Evolutionary conservation across 2,329 filamentous ascomycete species (phyloP), one percentile per base, ranked within the genome.

Genomic region (Simplicillium aogashimaense): DNA sequence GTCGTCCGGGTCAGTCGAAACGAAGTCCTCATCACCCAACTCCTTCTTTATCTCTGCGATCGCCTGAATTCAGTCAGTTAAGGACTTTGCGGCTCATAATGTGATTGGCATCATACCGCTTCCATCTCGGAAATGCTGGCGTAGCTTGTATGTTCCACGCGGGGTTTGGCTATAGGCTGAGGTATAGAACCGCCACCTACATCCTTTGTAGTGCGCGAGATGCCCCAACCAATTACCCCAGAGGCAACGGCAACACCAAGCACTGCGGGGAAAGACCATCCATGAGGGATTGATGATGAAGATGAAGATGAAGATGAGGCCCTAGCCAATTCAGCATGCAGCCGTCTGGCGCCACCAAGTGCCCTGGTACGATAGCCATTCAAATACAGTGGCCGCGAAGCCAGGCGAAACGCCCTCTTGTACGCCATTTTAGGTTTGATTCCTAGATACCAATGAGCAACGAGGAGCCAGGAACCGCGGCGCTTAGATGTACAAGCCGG

Each of bases 1-100:
- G 47, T 81, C 76, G 12, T 82, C 78, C 0, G 74, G 66, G 41
- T 82, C 78, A 0, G 66, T 78, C 9, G 75, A 81, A 31, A 82
- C 73, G 35, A 77, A 69, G 44, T 79, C 75, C 37, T 75, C 67
- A 13, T 64, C 51, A 36, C 58, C 56, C 41, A 69, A 53, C 49
- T 67, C 63, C 49, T 63, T 57, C 7, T 69, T 69, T 41, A 82
- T 80, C 46, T 76, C 69, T 34, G 57, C 51, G 35, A 80, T 58
- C 0, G 76, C 75, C 76, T 78, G 44, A 28, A 35, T 29, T 9
- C n/a, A 35, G 29, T 36, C 32, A 15, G 39, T 39, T 45, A 39
- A 35, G 33, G 14, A 35, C n/a, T 9, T 32, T 32, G 8, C 4
- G 6, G n/a, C 8, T 16, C n/a, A 28, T 14, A 40, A 16, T 13